Conservation (phyloP, 306 rosid species). For the Dryas octopetala region DNA sequence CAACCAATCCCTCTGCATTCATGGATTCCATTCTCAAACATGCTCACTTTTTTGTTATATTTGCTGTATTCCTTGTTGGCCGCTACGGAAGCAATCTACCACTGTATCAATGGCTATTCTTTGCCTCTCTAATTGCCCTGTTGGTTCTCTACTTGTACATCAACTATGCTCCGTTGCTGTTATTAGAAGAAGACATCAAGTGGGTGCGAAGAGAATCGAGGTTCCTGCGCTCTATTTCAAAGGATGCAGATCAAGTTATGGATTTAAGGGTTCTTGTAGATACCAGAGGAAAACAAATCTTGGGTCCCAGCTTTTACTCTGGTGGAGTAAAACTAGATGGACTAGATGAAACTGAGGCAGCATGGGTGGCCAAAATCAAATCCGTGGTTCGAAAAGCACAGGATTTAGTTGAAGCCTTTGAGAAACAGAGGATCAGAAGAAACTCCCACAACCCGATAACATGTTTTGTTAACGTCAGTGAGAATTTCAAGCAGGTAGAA, state of each 20-base stretch:
- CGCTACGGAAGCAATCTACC: not conserved
- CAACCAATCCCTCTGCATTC: not conserved
- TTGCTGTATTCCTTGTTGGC: not conserved
- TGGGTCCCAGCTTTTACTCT: constrained; percentile 9
- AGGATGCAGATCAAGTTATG: constrained; percentile 14
- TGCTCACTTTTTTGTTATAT: not conserved
- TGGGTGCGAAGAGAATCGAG: constrained; percentile 29
- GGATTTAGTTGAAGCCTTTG: not conserved
- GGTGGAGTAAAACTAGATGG: not conserved
- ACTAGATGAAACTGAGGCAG: constrained; percentile 6
- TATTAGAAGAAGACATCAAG: constrained; percentile 12
- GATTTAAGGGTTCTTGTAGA: not conserved
- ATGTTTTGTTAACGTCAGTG: not conserved
- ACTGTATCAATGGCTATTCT: not conserved
- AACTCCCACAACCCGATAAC: not conserved
- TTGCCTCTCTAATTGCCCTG: not conserved
- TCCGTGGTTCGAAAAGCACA: not conserved
- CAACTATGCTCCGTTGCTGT: not conserved
- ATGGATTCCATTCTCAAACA: not conserved
- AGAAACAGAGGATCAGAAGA: not conserved
- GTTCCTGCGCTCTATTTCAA: constrained; percentile 15
- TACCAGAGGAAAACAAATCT: not conserved
- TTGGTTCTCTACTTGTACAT: not conserved
- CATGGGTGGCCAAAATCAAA: constrained; percentile 20
- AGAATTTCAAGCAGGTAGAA: not conserved